Evolutionary conservation across 2,329 filamentous ascomycete genomes (phyloP), one percentile per base, ranked within the genome.

Genomic region (Alternaria triticimaculans): DNA sequence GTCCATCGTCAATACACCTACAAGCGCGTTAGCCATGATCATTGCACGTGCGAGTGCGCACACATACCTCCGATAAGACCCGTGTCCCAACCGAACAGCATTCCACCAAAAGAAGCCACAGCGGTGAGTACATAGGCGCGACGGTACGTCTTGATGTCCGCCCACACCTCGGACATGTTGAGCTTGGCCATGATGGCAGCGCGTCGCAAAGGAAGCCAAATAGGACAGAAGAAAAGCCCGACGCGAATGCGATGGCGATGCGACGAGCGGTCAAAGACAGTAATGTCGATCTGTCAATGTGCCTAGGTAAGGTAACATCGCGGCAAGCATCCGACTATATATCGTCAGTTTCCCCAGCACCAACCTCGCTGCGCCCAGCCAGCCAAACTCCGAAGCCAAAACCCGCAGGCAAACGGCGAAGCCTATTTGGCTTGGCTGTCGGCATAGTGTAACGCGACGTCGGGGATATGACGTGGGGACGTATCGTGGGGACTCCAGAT

Each of bases 1-100:
- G 43, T 80, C 73, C 81, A 83, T 82, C 3, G 80, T 82, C 43
- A 83, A 66, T 3, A 82, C 79, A 41, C 80, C 80, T 65, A n/a
- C 25, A 8, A 3, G 12, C 11, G n/a, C 28, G 28, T 64, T 55
- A 63, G 57, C 15, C 20, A 23, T 20, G 6, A 15, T 41, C 5
- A 11, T 25, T 30, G 2, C 28, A 33, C 48, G 18, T 55, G 14
- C 4, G 20, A 12, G 5, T 11, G 37, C 28, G n/a, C 8, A 41
- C n/a, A 48, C 50, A 11, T 37, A 62, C 65, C 54, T 41, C 76
- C 77, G 25, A 80, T 80, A 20, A 80, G 56, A 5, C 77, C 77
- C 0, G 77, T 80, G 41, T 80, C 78, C 78, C 78, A 80, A 18
- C 79, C 77, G 53, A 78, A 80, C 8, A 79, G 61, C 69, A 68